Percentiles rank a stretch among this genome's conserved stretches.
Evolutionary conservation across 805 yeast species (phyloP).

Genomic region (Candida odintsovae): DNA sequence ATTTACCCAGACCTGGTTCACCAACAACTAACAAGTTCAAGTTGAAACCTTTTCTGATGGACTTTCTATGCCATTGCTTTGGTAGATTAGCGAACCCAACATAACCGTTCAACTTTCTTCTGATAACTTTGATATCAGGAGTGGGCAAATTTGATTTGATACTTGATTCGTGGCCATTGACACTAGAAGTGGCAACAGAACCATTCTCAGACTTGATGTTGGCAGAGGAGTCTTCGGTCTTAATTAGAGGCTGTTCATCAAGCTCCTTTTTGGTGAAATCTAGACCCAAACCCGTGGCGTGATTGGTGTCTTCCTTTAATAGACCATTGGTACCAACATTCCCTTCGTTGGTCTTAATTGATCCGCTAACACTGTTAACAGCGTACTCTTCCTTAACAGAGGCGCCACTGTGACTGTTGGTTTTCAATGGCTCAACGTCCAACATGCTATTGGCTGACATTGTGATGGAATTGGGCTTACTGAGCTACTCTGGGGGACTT

Average conservation of each 20-base stretch:
- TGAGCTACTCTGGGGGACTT: background rate
- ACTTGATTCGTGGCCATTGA: slow-evolving; percentile 5
- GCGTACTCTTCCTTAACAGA: slow-evolving; percentile 6
- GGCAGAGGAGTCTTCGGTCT: slow-evolving; percentile 1
- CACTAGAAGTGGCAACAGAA: background rate
- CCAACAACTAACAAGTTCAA: slow-evolving; percentile 89
- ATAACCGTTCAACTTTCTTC: slow-evolving; percentile 81
- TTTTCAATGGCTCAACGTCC: background rate
- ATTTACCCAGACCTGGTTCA: slow-evolving; percentile 88
- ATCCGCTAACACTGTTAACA: background rate
- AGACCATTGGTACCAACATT: background rate
- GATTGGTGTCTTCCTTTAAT: background rate
- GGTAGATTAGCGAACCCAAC: slow-evolving; percentile 98
- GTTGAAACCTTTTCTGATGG: slow-evolving; percentile 82
- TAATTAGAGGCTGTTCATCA: background rate
- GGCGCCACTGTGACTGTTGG: background rate
- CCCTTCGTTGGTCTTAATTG: background rate
- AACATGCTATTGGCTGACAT: background rate
- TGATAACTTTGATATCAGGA: slow-evolving; percentile 52
- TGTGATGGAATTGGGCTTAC: background rate
- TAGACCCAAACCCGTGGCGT: slow-evolving; percentile 7
- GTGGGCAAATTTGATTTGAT: slow-evolving; percentile 20
- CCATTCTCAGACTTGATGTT: slow-evolving; percentile 1
- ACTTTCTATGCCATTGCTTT: slow-evolving; percentile 96
- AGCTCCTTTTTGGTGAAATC: slow-evolving; percentile 3